phyloP scores from a whole-genome alignment of 345 rosid genomes.

The Arabidopsis suecica region DNA sequence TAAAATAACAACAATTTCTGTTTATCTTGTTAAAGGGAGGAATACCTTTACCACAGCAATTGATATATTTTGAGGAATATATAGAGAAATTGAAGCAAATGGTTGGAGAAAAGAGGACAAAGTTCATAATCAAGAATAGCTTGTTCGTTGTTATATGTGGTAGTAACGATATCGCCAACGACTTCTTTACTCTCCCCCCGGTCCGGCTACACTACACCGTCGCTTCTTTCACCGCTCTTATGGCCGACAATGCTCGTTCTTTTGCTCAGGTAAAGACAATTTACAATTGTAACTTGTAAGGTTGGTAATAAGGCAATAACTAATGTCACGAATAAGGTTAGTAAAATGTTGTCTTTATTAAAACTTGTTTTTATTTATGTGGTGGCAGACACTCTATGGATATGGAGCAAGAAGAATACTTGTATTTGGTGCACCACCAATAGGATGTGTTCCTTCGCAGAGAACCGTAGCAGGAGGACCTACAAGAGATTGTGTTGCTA shows the following conservation, averaged over 20 bases:
- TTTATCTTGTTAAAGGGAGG: conserved; percentile 44
- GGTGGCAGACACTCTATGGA: conserved; percentile 34
- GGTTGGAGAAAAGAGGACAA: conserved; percentile 57
- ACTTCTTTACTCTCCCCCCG: conserved; percentile 45
- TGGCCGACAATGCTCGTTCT: conserved; percentile 51
- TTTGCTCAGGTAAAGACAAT: conserved; percentile 44
- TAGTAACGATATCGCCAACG: conserved; percentile 65
- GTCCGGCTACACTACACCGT: conserved; percentile 47
- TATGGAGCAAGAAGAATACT: conserved; percentile 48
- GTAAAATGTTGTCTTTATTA: neutral
- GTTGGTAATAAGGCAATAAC: neutral
- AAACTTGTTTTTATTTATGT: neutral
- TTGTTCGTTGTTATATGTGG: conserved; percentile 54
- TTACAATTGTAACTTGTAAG: too few species aligned
- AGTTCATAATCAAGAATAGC: conserved; percentile 49
- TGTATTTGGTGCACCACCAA: conserved; percentile 47
- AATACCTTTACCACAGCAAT: conserved; percentile 50
- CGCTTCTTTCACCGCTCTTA: conserved; percentile 47
- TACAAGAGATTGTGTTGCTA: conserved; percentile 34
- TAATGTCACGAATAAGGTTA: neutral
- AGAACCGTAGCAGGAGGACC: conserved; percentile 49
- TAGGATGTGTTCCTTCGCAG: conserved; percentile 49
- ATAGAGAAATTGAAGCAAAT: conserved; percentile 38
- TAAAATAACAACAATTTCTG: neutral
- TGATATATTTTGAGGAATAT: conserved; percentile 59